Evolutionary conservation across 2,329 filamentous ascomycete genomes (phyloP).

Genomic region (Didymella arachidicola): DNA sequence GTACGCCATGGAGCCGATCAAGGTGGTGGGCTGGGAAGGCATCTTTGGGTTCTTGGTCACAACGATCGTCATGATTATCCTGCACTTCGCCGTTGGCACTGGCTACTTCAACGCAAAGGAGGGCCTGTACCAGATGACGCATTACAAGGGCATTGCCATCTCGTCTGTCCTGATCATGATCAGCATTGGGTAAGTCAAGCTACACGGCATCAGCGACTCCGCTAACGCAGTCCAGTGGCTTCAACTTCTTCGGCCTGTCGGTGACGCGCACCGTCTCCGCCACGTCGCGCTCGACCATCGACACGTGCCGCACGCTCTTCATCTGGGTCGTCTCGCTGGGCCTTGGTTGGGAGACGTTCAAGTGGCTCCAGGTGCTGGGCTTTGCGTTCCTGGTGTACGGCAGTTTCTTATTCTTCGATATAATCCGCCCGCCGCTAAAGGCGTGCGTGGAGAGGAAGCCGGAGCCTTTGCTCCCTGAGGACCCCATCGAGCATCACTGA

Average conservation of each 20-base stretch:
- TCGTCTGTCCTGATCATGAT: constrained; percentile 94
- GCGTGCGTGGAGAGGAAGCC: constrained; percentile 65
- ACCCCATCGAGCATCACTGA: constrained; percentile 76
- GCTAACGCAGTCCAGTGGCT: constrained; percentile 68
- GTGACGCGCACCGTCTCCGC: constrained; percentile 90
- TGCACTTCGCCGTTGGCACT: constrained; percentile 79
- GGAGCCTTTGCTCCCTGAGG: constrained; percentile 76
- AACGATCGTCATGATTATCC: constrained; percentile 75
- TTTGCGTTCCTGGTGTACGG: constrained; percentile 93
- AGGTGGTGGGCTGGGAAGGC: constrained; percentile 95
- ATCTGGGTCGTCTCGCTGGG: constrained; percentile 96
- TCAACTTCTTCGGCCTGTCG: constrained; percentile 98
- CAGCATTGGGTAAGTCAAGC: constrained; percentile 80
- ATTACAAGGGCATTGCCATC: constrained; percentile 73
- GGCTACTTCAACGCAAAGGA: constrained; percentile 93
- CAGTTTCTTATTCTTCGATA: constrained; percentile 94
- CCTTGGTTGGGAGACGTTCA: constrained; percentile 96
- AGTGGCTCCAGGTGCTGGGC: constrained; percentile 91
- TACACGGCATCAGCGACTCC: background rate
- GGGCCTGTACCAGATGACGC: constrained; percentile 80
- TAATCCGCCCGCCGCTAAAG: constrained; percentile 82
- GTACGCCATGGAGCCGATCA: constrained; percentile 82
- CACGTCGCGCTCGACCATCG: constrained; percentile 93
- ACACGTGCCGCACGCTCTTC: constrained; percentile 96
- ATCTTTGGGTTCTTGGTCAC: constrained; percentile 88